Evolutionary conservation across 2,329 filamentous ascomycete genomes (phyloP), one percentile per base, ranked within the genome.

Genomic region (Exophiala sp.): DNA sequence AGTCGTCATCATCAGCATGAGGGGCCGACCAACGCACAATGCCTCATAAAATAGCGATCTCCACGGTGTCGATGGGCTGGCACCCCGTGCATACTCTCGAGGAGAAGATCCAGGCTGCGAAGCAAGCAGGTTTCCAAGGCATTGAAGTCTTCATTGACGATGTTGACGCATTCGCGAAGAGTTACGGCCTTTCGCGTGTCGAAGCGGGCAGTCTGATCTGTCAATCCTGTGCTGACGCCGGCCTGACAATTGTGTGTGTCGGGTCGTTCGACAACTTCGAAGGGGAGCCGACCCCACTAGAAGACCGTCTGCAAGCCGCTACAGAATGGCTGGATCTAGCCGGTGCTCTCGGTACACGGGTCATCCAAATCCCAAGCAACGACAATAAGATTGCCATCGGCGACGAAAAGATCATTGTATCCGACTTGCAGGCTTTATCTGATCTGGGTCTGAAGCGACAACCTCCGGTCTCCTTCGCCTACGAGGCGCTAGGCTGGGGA

Each of bases 111-210:
- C 77, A 84, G 66, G 81, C 84, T 72, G 87, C 88, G 5, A 74
- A 79, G 4, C 73, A 76, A 50, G 77, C 86, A 61, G 84, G 84
- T 12, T 83, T 89, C 66, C 68, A 78, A 55, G 87, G 86, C 51
- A 80, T 92, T 59, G 88, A 91, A 67, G 76, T 91, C 14, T 90
- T 89, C 73, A 84, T 86, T 68, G 87, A 91, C 65, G 88, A 92
- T 66, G 77, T 91, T 2, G 73, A 81, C 54, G 81, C 83, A 63
- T 65, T 86, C 14, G 81, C 85, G 59, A 46, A 33, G 2, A 68
- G 75, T 1, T 71, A 69, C 2, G 62, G 70, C 11, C 65, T 73
- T 8, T 77, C 76, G 60, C 76, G 84, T 36, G 63, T 87, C 16
- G 65, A 73, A 5, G 86, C 86, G 1, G 85, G 87, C 21, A 66